Evolutionary conservation across 257 asterid species (phyloP).

Genomic region (Agastache rugosa): DNA sequence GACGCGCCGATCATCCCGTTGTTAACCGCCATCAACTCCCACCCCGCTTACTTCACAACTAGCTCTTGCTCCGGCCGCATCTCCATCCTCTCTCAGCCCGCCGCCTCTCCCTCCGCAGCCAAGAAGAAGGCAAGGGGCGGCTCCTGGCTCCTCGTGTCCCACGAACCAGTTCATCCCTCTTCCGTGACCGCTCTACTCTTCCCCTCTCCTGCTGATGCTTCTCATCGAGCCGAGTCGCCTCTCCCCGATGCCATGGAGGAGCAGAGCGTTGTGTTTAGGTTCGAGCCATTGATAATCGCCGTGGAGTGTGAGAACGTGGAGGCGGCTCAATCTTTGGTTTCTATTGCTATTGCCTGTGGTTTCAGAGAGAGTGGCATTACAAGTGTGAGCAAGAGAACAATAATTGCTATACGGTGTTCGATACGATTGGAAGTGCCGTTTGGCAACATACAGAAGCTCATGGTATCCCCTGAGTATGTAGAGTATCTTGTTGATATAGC

Average conservation of each 20-base stretch:
- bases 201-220: constrained; percentile 35
- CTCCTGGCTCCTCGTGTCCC: constrained; percentile 86
- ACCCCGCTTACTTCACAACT: constrained; percentile 91
- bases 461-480: constrained; percentile 76
- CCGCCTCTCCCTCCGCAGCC: constrained; percentile 48
- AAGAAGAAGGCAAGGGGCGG: constrained; percentile 93
- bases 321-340: constrained; percentile 75
- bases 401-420: constrained; percentile 82
- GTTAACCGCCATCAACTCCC: constrained; percentile 68
- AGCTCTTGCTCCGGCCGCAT: constrained; percentile 99
- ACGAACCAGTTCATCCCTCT: constrained; percentile 59
- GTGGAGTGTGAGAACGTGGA: constrained; percentile 73
- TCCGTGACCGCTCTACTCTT: constrained; percentile 59
- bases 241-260: constrained; percentile 29
- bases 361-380: constrained; percentile 98
- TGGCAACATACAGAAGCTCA: constrained; percentile 59
- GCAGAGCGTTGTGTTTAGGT: constrained; percentile 64
- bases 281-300: constrained; percentile 92
- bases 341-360: constrained; percentile 81
- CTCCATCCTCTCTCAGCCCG: constrained; percentile 79
- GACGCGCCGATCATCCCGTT: constrained; percentile 85
- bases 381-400: constrained; percentile 74
- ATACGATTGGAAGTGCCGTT: constrained; percentile 90
- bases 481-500: constrained; percentile 74
- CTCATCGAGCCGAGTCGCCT: constrained; percentile 5